These are phyloP conservation scores for Lactarius vividus DNA, from an alignment of 768 basidiomycete genomes.

Conservation along the genomic window DNA sequence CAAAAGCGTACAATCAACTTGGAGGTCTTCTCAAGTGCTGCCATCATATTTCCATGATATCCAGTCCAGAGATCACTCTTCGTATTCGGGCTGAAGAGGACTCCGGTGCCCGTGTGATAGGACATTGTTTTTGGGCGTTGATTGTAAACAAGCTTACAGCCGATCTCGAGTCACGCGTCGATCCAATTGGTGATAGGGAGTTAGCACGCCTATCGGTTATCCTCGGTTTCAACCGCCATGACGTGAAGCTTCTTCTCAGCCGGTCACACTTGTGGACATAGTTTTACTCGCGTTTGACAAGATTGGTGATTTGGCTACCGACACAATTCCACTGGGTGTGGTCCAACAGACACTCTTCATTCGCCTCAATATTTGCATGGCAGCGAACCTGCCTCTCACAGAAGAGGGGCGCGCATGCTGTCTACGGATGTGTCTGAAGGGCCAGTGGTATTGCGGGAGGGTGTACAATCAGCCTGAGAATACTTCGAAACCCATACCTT, in stretches of 20 bases:
- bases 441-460: too few species aligned
- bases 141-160: neutral
- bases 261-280: too few species aligned
- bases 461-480: too few species aligned
- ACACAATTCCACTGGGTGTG: too few species aligned
- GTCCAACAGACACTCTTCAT: too few species aligned
- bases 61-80: neutral
- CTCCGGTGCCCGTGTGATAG: neutral
- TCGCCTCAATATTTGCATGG: too few species aligned
- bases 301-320: too few species aligned
- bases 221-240: neutral
- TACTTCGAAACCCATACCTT: too few species aligned
- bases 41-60: neutral
- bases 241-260: neutral
- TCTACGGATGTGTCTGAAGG: too few species aligned
- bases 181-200: neutral
- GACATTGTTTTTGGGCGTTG: neutral
- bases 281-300: too few species aligned
- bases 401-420: too few species aligned
- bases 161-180: neutral
- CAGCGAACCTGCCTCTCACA: too few species aligned
- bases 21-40: neutral
- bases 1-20: neutral
- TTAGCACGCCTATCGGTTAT: neutral
- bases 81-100: neutral